Evolutionary conservation across 106 monocot species (phyloP).

Genomic region (Iris macrosiphon): DNA sequence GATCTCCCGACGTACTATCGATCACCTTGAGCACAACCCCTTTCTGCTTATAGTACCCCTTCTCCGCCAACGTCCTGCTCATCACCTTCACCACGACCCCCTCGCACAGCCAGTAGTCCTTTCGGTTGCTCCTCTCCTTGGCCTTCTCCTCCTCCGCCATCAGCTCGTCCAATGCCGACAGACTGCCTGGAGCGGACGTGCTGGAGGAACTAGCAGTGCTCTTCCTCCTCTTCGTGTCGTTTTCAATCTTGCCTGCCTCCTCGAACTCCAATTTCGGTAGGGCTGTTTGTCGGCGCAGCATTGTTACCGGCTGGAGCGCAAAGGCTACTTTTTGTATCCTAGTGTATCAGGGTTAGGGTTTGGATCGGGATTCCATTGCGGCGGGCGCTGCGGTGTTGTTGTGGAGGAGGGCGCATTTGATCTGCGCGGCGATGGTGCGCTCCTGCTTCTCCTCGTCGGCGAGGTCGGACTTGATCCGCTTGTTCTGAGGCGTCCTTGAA

Average conservation of each 20-base stretch:
- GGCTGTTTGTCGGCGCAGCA: neutral
- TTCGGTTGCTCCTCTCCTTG: conserved; percentile 83
- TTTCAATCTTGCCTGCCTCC: conserved; percentile 20
- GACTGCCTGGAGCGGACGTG: neutral
- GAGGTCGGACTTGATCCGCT: conserved; percentile 59
- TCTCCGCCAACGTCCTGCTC: conserved; percentile 75
- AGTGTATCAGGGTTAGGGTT: neutral
- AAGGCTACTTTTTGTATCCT: conserved; percentile 32
- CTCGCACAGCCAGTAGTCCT: conserved; percentile 91
- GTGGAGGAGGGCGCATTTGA: conserved; percentile 59
- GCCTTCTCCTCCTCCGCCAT: conserved; percentile 95
- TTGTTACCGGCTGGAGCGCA: conserved; percentile 18
- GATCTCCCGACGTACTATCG: conserved; percentile 86
- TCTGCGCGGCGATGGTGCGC: conserved; percentile 58
- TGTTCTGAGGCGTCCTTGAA: conserved; percentile 80
- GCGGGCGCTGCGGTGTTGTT: too few species aligned
- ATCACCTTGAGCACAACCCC: conserved; percentile 69
- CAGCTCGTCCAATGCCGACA: conserved; percentile 58
- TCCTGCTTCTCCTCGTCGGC: conserved; percentile 90
- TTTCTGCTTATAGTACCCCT: conserved; percentile 97
- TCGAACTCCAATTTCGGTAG: conserved; percentile 47
- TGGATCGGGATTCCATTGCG: neutral
- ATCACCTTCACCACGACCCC: conserved; percentile 94
- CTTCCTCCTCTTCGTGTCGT: conserved; percentile 29
- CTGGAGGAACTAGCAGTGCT: neutral